These are phyloP conservation scores for Nitzschia sp. DNA, from an alignment of 108 stramenopile genomes.

Conservation along the genomic window DNA sequence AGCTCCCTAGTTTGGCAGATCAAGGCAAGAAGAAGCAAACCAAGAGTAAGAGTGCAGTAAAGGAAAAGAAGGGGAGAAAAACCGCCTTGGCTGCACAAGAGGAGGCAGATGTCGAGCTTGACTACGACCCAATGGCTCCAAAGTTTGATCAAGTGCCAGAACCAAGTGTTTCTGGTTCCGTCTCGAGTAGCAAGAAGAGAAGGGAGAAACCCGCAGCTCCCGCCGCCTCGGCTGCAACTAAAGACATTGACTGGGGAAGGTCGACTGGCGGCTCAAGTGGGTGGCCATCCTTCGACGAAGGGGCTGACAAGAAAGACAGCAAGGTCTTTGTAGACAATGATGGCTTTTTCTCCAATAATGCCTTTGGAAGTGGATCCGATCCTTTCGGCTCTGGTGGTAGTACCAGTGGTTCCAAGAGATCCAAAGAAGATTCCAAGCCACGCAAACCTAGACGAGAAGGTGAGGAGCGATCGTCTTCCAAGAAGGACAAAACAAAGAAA, in stretches of 20 bases:
- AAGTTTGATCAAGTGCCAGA: slow-evolving; percentile 16
- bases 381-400: too few relatives aligned
- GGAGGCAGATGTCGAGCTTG: slow-evolving; percentile 8
- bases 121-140: slow-evolving; percentile 18
- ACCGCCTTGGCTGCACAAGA: slow-evolving; percentile 21
- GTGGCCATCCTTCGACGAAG: slow-evolving; percentile 34
- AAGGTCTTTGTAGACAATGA: slow-evolving; percentile 31
- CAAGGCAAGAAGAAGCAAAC: slow-evolving; percentile 19
- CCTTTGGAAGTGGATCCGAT: not conserved
- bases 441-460: slow-evolving; percentile 14
- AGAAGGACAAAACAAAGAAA: slow-evolving; percentile 5
- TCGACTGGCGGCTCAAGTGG: slow-evolving; percentile 11
- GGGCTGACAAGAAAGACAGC: not conserved
- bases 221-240: not conserved
- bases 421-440: not conserved
- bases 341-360: slow-evolving; percentile 38
- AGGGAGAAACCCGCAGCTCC: slow-evolving; percentile 4
- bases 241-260: slow-evolving; percentile 31
- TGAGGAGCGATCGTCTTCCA: not conserved
- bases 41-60: slow-evolving; percentile 7
- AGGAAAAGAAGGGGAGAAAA: slow-evolving; percentile 18
- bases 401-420: not conserved
- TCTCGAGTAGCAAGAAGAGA: slow-evolving; percentile 4
- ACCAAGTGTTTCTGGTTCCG: slow-evolving; percentile 2
- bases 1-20: slow-evolving; percentile 27